Conservation (phyloP, 306 rosid genomes). For the Hippophae rhamnoides region DNA sequence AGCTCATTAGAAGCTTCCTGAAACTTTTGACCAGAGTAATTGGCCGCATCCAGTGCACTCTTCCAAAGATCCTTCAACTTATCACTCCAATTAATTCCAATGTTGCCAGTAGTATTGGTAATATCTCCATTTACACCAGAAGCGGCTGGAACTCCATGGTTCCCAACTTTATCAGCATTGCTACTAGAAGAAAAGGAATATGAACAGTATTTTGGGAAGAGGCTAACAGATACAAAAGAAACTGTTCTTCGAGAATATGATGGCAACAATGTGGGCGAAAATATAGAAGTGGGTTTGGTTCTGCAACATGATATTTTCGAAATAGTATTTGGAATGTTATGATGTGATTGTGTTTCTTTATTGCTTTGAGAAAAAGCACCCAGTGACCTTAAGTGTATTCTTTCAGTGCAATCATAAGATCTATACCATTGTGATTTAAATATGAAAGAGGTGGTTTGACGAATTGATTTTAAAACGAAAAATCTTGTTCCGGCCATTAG, state of each 20-base stretch:
- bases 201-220: constrained; percentile 24
- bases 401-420: constrained; percentile 18
- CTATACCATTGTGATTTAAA: constrained; percentile 17
- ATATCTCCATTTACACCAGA: constrained; percentile 39
- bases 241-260: constrained; percentile 15
- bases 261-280: constrained; percentile 22
- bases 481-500: constrained; percentile 45
- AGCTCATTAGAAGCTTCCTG: constrained; percentile 54
- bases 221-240: constrained; percentile 24
- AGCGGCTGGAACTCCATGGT: constrained; percentile 32
- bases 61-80: constrained; percentile 52
- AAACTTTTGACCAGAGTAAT: constrained; percentile 49
- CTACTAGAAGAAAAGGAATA: constrained; percentile 37
- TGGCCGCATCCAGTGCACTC: constrained; percentile 43
- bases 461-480: constrained; percentile 28
- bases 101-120: constrained; percentile 21
- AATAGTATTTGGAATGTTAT: constrained; percentile 7
- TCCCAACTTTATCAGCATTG: constrained; percentile 33
- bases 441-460: constrained; percentile 23
- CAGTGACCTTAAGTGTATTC: constrained; percentile 26
- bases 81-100: constrained; percentile 44
- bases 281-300: constrained; percentile 19
- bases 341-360: constrained; percentile 16
- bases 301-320: constrained; percentile 7
- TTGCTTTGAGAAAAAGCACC: constrained; percentile 12